These are phyloP conservation scores for Acer yangbiense DNA, from an alignment of 345 rosid genomes.

Conservation along the genomic window DNA sequence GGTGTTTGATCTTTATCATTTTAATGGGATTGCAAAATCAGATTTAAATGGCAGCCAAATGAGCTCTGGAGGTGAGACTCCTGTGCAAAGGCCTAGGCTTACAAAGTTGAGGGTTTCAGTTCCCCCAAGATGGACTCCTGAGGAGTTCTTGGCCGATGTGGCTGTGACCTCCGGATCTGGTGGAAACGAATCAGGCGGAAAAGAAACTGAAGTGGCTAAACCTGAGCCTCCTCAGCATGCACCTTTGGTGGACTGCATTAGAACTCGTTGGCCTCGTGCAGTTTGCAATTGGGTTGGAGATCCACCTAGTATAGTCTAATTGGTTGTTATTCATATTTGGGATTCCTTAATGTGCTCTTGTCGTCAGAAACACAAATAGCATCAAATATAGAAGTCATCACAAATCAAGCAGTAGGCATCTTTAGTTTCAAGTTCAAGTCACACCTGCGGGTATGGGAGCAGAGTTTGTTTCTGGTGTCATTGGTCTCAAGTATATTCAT, in stretches of 20 bases:
- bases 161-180: slow-evolving; percentile 44
- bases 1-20: slow-evolving; percentile 92
- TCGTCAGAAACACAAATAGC: slow-evolving; percentile 2
- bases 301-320: slow-evolving; percentile 95
- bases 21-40: slow-evolving; percentile 96
- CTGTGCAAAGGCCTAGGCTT: slow-evolving; percentile 90
- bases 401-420: not conserved
- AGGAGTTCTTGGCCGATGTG: slow-evolving; percentile 84
- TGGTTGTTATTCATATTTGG: slow-evolving; percentile 1
- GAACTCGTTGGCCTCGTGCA: slow-evolving; percentile 95
- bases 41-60: slow-evolving; percentile 75
- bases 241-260: slow-evolving; percentile 89
- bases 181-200: slow-evolving; percentile 37
- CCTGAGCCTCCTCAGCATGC: slow-evolving; percentile 85
- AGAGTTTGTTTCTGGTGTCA: slow-evolving; percentile 9
- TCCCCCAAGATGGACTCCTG: slow-evolving; percentile 99
- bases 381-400: not conserved
- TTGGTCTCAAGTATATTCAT: slow-evolving; percentile 16
- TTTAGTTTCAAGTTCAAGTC: slow-evolving; percentile 11
- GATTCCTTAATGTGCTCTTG: not conserved
- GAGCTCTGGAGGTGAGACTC: slow-evolving; percentile 49
- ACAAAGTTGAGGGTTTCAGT: slow-evolving; percentile 90
- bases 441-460: slow-evolving; percentile 6
- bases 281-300: slow-evolving; percentile 91
- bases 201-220: slow-evolving; percentile 63